Percentiles rank a stretch among this genome's conserved stretches.
These are phyloP conservation scores for Mariannaea sp. DNA, from an alignment of 2,329 filamentous ascomycete genomes.

Conservation along the genomic window DNA sequence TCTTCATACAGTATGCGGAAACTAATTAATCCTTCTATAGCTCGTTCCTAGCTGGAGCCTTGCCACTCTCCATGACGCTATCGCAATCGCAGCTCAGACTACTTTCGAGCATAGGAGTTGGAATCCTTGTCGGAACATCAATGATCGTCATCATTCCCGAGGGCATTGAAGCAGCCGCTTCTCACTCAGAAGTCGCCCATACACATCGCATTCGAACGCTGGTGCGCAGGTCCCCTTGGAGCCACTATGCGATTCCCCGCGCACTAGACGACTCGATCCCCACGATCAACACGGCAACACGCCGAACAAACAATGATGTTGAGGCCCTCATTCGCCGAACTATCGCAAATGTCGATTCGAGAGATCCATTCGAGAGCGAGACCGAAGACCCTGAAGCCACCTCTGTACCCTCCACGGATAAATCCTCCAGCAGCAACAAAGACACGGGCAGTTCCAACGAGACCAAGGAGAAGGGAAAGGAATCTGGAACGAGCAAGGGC, in stretches of 20 bases:
- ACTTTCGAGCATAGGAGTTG: constrained; percentile 90
- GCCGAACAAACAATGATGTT: constrained; percentile 15
- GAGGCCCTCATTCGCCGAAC: constrained; percentile 26
- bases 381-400: constrained; percentile 21
- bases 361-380: constrained; percentile 22
- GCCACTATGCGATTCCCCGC: constrained; percentile 32
- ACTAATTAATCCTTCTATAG: constrained; percentile 52
- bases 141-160: constrained; percentile 98
- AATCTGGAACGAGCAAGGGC: constrained; percentile 26
- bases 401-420: constrained; percentile 17
- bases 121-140: constrained; percentile 91
- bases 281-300: constrained; percentile 22
- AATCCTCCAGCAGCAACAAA: constrained; percentile 13
- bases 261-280: constrained; percentile 34
- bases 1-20: constrained; percentile 5
- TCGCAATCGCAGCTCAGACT: constrained; percentile 85
- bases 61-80: constrained; percentile 87
- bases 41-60: constrained; percentile 89
- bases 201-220: constrained; percentile 44
- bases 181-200: constrained; percentile 49
- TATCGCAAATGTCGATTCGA: constrained; percentile 13
- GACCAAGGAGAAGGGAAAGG: constrained; percentile 13
- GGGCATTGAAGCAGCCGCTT: constrained; percentile 88
- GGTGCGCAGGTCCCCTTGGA: constrained; percentile 42
- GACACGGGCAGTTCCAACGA: constrained; percentile 14